Conservation (phyloP, 2,329 filamentous ascomycete genomes). For the Monilinia laxa region DNA sequence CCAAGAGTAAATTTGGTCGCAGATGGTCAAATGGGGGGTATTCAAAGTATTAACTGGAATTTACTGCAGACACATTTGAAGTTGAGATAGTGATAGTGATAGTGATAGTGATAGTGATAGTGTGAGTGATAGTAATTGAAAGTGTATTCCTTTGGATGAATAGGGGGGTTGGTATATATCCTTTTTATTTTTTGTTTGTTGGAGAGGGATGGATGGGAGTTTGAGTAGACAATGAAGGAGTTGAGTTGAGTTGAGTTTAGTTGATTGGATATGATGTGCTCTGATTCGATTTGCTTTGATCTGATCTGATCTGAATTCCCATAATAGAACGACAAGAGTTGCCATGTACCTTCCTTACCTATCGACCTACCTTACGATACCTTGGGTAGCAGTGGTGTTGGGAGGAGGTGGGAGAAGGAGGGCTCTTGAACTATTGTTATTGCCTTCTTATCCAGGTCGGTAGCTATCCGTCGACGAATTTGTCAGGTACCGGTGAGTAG, state of each 20-base stretch:
- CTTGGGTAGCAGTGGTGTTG: no score
- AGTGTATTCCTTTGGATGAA: background rate
- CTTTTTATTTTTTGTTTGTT: no score
- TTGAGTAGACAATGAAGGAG: background rate
- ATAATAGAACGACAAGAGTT: no score
- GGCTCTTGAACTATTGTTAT: background rate
- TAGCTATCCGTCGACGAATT: background rate
- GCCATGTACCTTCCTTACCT: no score
- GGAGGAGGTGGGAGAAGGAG: no score
- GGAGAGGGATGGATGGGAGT: background rate
- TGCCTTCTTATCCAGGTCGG: background rate
- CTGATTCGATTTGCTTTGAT: no score
- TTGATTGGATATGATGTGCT: background rate
- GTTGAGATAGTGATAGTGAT: background rate
- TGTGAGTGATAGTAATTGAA: background rate
- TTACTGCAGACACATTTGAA: conserved; percentile 5
- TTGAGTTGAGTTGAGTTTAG: background rate
- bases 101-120: no score
- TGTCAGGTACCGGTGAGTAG: background rate
- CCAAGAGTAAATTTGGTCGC: background rate
- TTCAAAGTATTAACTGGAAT: background rate
- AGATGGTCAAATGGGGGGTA: background rate
- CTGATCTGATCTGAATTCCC: no score
- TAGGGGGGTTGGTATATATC: background rate
- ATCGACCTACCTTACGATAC: no score